Evolutionary conservation across 2,329 filamentous ascomycete species (phyloP).

Genomic region (Xylaria sp.): DNA sequence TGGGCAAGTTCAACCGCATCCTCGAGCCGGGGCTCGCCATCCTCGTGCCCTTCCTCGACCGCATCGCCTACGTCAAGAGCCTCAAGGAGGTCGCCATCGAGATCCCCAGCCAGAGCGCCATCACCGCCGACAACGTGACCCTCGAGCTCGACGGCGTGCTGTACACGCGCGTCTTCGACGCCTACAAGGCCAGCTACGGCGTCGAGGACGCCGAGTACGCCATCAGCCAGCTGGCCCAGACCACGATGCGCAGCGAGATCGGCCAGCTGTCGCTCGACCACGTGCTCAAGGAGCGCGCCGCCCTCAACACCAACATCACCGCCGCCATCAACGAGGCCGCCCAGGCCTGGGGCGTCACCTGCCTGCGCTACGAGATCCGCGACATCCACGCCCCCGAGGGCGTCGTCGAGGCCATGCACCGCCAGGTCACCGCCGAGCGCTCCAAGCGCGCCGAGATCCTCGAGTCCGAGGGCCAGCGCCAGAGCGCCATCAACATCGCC

Average conservation of each 20-base stretch:
- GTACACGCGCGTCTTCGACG: conserved; percentile 96
- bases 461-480: conserved; percentile 95
- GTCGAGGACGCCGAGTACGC: conserved; percentile 99
- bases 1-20: conserved; percentile 97
- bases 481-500: conserved; percentile 98
- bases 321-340: conserved; percentile 98
- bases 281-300: conserved; percentile 95
- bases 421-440: conserved; percentile 95
- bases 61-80: conserved; percentile 97
- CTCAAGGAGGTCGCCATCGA: conserved; percentile 96
- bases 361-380: conserved; percentile 95
- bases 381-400: conserved; percentile 96
- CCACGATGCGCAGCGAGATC: conserved; percentile 98
- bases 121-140: conserved; percentile 98
- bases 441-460: conserved; percentile 98
- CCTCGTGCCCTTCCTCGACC: conserved; percentile 88
- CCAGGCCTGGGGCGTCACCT: conserved; percentile 95
- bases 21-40: conserved; percentile 91
- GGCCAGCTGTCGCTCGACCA: conserved; percentile 96
- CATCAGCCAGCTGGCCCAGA: conserved; percentile 97
- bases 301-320: conserved; percentile 98
- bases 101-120: conserved; percentile 96
- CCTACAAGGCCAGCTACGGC: conserved; percentile 98
- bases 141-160: conserved; percentile 94
- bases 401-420: conserved; percentile 97